Percentiles rank a stretch among this genome's conserved stretches.
Evolutionary conservation across 2,329 filamentous ascomycete genomes (phyloP).

Genomic region (Ascochyta clinopodiicola): DNA sequence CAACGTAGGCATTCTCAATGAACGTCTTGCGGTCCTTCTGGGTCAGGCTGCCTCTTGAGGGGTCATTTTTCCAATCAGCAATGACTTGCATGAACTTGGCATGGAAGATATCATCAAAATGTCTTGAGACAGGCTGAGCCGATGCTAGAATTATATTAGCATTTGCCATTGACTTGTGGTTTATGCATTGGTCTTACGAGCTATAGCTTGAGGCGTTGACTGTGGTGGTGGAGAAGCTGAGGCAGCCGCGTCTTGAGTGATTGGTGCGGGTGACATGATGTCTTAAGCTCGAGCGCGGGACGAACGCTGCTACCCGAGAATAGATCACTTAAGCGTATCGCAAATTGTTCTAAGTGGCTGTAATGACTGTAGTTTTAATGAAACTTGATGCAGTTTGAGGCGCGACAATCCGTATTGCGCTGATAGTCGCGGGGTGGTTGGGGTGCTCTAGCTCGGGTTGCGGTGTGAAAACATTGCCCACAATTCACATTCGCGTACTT

Average conservation of each 20-base stretch:
- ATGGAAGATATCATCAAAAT: constrained; percentile 47
- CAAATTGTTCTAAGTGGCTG: constrained; percentile 10
- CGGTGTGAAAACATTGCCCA: constrained; percentile 49
- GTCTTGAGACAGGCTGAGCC: constrained; percentile 23
- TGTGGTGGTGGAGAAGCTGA: constrained; percentile 30
- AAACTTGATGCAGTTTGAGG: constrained; percentile 32
- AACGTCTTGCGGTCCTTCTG: constrained; percentile 43
- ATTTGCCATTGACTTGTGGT: neutral
- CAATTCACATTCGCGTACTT: constrained; percentile 42
- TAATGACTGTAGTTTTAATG: constrained; percentile 25
- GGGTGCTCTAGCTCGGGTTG: constrained; percentile 35
- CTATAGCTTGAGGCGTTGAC: constrained; percentile 17
- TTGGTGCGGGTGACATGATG: constrained; percentile 46
- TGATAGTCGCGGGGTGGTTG: constrained; percentile 32
- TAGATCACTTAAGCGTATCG: constrained; percentile 15
- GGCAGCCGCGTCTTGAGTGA: constrained; percentile 28
- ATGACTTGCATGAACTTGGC: constrained; percentile 45
- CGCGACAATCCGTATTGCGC: constrained; percentile 20
- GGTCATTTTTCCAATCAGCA: constrained; percentile 40
- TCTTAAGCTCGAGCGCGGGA: constrained; percentile 28
- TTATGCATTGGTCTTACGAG: constrained; percentile 11
- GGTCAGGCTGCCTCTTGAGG: constrained; percentile 35
- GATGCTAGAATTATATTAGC: constrained; percentile 20
- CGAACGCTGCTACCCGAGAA: constrained; percentile 31
- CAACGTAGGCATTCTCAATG: constrained; percentile 39